A percentile compares a stretch with the other conserved stretches of the same genome.
These are phyloP conservation scores for Monarda citriodora DNA, from an alignment of 305 asterid genomes.

Conservation along the genomic window DNA sequence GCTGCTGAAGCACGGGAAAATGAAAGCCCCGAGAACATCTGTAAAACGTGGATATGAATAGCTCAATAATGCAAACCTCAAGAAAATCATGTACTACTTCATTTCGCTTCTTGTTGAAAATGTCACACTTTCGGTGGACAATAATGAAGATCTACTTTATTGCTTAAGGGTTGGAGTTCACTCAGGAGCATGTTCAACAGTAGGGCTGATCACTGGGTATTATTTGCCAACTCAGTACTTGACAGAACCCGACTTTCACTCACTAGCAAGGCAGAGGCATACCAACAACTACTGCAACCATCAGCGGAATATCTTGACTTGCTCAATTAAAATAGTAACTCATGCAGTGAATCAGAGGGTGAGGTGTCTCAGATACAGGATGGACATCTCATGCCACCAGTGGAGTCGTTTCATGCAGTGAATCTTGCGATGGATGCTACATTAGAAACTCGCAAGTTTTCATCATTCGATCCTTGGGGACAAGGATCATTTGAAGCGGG, in stretches of 20 bases:
- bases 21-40: too few species aligned
- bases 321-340: slow-evolving; percentile 34
- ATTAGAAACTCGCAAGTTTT: too few species aligned
- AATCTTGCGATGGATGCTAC: too few species aligned
- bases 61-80: slow-evolving; percentile 63
- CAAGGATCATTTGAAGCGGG: too few species aligned
- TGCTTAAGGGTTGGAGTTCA: slow-evolving; percentile 97
- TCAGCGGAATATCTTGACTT: slow-evolving; percentile 92
- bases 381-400: slow-evolving; percentile 14
- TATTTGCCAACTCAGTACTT: slow-evolving; percentile 95
- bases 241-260: slow-evolving; percentile 97
- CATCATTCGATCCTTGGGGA: too few species aligned
- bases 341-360: slow-evolving; percentile 61
- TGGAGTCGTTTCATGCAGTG: slow-evolving; percentile 22
- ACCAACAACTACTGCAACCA: slow-evolving; percentile 91
- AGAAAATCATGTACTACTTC: slow-evolving; percentile 94
- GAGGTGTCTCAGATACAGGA: slow-evolving; percentile 54
- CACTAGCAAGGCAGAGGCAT: slow-evolving; percentile 90
- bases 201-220: slow-evolving; percentile 77
- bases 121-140: slow-evolving; percentile 82
- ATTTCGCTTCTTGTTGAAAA: slow-evolving; percentile 94
- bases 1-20: too few species aligned
- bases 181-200: slow-evolving; percentile 72
- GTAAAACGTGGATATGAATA: slow-evolving; percentile 98
- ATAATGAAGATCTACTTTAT: slow-evolving; percentile 92